Evolutionary conservation across 208 protist species (phyloP), one percentile per base, ranked within the genome.

Genomic region (Acanthamoeba castellanii): DNA sequence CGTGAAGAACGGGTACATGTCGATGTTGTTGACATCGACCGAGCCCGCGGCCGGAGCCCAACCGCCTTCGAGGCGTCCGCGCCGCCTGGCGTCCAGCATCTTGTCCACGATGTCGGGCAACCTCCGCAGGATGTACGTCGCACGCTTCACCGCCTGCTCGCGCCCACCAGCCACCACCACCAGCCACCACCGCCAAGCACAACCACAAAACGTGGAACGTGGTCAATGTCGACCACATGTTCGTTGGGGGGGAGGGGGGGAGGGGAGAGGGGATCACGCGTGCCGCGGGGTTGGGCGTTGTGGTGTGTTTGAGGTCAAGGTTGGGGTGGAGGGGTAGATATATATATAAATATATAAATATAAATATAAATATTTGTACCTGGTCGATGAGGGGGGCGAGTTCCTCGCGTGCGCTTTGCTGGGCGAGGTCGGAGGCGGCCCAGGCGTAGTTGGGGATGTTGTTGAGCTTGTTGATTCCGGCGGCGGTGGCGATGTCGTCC

Each of bases 371-470:
- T n/a, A 61, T 3, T 16, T 64, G 20, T 27, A 70, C 27, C 82
- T 97, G 95, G 16, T 97, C 95, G 81, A 97, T 97, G 3, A 97
- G 84, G 22, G 96, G 95, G 11, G 87, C 55, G 27, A 97, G 89
- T 3, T 91, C 76, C 20, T 97, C 96, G 74, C 93, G 85, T 0
- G 95, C 81, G 1, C 95, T 95, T 42, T 96, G 93, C 61, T 95
- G 81, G 37, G 96, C 95, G 3, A 97, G 32, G 72, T 97, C 96
- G 27, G 74, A 91, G 2, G 96, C 95, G 32, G 96, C 96, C 96
- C 96, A 97, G 16, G 95, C 92, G 91, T 95, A 97, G 68, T 97
- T 97, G 55, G 96, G 95, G 25, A 97, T 94, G 30, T 97, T 97
- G 64, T 96, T 96, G 20, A 97, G 68, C 92, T 96, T 97, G 47